These are phyloP conservation scores for Metarhizium anisopliae DNA, from an alignment of 2,329 filamentous ascomycete species.

Conservation along the genomic window DNA sequence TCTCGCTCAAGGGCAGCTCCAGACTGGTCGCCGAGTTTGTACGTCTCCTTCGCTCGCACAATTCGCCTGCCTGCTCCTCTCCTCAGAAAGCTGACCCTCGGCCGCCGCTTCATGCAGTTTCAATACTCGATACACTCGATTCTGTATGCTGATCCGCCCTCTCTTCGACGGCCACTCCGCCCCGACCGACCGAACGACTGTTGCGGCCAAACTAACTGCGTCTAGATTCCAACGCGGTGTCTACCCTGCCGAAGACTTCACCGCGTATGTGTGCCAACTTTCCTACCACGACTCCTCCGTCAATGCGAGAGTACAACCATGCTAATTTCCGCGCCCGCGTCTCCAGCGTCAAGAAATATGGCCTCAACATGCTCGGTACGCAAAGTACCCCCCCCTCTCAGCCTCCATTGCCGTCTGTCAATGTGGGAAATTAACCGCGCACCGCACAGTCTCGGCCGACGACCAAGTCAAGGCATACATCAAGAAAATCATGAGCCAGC, in stretches of 20 bases:
- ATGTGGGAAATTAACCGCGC: conserved; percentile 6
- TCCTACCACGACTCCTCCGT: not conserved
- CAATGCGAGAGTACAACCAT: not conserved
- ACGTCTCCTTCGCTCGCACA: not conserved
- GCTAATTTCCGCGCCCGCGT: conserved; percentile 2
- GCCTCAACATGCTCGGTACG: conserved; percentile 85
- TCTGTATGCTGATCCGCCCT: conserved; percentile 47
- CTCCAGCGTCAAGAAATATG: conserved; percentile 85
- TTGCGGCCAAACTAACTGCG: not conserved
- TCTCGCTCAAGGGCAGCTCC: conserved; percentile 74
- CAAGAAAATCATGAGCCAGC: conserved; percentile 97
- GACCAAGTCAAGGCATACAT: conserved; percentile 99
- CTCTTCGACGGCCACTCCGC: not conserved
- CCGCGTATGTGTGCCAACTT: conserved; percentile 50
- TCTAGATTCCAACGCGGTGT: conserved; percentile 73
- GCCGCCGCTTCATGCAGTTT: conserved; percentile 46
- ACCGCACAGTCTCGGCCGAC: conserved; percentile 66
- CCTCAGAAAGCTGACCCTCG: not conserved
- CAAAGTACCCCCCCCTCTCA: not conserved
- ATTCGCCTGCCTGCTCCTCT: not conserved
- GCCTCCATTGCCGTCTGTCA: not conserved
- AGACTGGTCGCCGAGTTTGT: conserved; percentile 95
- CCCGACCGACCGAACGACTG: not conserved
- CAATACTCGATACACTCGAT: conserved; percentile 99
- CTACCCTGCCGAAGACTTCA: conserved; percentile 94